Evolutionary conservation across 441 rosid species (phyloP), one percentile per base, ranked within the genome.

Genomic region (Viola pubescens): DNA sequence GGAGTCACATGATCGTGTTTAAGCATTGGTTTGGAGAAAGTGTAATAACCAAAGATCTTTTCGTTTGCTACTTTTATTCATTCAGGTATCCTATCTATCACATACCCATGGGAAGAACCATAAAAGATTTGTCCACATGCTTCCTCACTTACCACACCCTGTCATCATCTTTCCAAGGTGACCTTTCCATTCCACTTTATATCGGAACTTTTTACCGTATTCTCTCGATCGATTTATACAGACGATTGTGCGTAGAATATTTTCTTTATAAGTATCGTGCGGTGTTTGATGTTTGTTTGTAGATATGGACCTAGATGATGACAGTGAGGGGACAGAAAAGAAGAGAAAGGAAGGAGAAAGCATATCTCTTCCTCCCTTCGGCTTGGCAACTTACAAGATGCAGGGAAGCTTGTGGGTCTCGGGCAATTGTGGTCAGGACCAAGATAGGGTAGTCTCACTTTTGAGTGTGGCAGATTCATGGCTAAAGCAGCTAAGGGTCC

Each of bases 91-190:
- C 98, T 0, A 89, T 92, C 40, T 92, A 92, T 68, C 97, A 87
- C 76, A 92, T 92, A 59, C 98, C 98, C 7, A 89, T 89, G 97
- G 97, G 97, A 64, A 83, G 95, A 68, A 87, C 96, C 66, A 89
- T 92, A 70, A 88, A 83, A 78, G 97, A 92, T 73, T 67, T 92
- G 72, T 89, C 98, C 26, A 84, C 98, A 39, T 86, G 96, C 75
- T 92, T 92, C 79, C 92, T 92, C 43, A 81, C 95, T 3, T 92
- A 92, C 74, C 98, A 92, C 74, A 92, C 98, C 54, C 85, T 92
- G 37, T 89, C 98, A 4, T 92, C 97, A 48, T 92, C 83, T 55
- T 92, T 92, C 63, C 96, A 84, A 87, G 98, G 98, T 92, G 72
- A 37, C 26, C 34, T 56, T 16, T 16, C 19, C 0, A 16, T 16